These are phyloP conservation scores for Ensete ventricosum DNA, from an alignment of 176 grass and related monocot genomes.

Conservation along the genomic window DNA sequence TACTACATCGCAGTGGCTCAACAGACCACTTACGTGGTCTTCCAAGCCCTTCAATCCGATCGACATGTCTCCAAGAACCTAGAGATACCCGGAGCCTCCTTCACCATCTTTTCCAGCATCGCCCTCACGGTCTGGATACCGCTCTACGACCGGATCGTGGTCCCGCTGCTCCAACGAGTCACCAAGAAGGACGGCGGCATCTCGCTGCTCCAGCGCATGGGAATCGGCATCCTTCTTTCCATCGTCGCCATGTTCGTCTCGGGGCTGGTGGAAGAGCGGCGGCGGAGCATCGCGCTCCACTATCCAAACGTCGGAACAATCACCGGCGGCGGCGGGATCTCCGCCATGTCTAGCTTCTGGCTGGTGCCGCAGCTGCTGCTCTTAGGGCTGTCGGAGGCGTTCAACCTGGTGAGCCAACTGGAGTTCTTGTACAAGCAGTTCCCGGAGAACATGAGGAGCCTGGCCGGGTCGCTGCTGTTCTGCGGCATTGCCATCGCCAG, in stretches of 20 bases:
- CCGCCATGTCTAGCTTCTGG: conserved; percentile 79
- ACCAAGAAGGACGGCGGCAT: conserved; percentile 52
- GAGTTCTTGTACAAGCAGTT: conserved; percentile 99
- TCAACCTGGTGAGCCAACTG: conserved; percentile 97
- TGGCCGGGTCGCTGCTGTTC: conserved; percentile 80
- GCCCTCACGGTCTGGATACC: conserved; percentile 85
- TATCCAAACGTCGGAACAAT: conserved; percentile 32
- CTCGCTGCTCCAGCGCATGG: conserved; percentile 72
- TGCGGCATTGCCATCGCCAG: conserved; percentile 71
- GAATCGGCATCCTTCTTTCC: conserved; percentile 82
- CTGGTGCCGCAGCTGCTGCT: conserved; percentile 86
- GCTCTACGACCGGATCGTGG: conserved; percentile 67
- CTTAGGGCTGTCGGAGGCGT: conserved; percentile 76
- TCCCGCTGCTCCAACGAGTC: conserved; percentile 39
- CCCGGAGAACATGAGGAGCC: conserved; percentile 94
- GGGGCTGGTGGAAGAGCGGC: conserved; percentile 47
- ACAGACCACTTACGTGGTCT: conserved; percentile 46
- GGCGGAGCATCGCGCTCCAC: conserved; percentile 43
- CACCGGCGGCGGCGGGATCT: conserved; percentile 41
- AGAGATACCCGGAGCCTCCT: conserved; percentile 75
- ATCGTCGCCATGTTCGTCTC: conserved; percentile 69
- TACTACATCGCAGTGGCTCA: conserved; percentile 49
- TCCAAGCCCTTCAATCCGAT: conserved; percentile 38
- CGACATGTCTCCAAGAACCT: conserved; percentile 41
- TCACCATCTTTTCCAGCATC: conserved; percentile 82